Conservation (phyloP, 495 filamentous ascomycete genomes). For the Xylaria acuta region DNA sequence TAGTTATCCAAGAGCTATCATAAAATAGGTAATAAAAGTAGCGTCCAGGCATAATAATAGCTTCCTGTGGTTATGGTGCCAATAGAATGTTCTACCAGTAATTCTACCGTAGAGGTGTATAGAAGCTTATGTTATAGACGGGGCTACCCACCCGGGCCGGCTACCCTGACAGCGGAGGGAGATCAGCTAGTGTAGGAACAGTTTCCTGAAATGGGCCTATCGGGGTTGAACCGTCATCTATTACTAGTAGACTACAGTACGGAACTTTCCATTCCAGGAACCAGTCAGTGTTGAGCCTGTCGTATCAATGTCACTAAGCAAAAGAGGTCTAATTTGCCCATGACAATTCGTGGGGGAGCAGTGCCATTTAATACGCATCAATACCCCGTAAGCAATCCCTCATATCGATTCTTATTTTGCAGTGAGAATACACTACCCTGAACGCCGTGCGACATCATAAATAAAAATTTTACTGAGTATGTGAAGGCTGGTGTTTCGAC, state of each 20-base stretch:
- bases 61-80: not conserved
- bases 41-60: not conserved
- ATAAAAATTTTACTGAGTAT: not conserved
- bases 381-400: not conserved
- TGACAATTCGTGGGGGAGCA: not conserved
- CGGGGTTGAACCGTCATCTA: constrained; percentile 19
- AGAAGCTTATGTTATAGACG: constrained; percentile 18
- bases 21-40: not conserved
- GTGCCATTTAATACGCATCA: not conserved
- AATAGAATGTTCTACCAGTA: not conserved
- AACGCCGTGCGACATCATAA: constrained; percentile 11
- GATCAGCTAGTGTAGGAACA: constrained; percentile 16
- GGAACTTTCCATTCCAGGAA: constrained; percentile 21
- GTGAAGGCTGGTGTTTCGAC: constrained; percentile 17
- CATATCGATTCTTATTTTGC: not conserved
- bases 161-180: constrained; percentile 1
- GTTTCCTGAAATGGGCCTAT: constrained; percentile 20
- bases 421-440: not conserved
- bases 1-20: not conserved
- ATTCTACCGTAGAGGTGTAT: not conserved
- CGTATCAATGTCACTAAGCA: not conserved
- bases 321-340: constrained; percentile 10
- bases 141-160: not conserved
- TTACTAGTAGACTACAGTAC: not conserved
- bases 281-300: not conserved